phyloP scores from a whole-genome alignment of 371 early-diverging fungal genomes.

The Apophysomyces trapeziformis region DNA sequence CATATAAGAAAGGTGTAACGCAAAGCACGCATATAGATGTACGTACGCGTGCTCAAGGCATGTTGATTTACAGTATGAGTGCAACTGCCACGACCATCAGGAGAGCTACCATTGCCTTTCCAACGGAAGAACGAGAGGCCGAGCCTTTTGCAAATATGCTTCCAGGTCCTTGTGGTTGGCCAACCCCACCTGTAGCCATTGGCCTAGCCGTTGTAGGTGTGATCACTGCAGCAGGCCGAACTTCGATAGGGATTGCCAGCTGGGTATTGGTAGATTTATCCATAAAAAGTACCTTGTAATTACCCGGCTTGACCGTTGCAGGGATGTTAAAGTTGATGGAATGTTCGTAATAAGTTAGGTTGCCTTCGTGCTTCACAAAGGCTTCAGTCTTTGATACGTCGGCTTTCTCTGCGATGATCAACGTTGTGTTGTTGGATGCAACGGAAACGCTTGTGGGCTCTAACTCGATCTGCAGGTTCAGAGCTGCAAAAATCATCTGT shows the following conservation, averaged over 20 bases:
- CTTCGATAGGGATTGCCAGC: slow-evolving; percentile 49
- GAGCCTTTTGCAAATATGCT: slow-evolving; percentile 43
- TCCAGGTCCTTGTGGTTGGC: slow-evolving; percentile 30
- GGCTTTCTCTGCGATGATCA: slow-evolving; percentile 39
- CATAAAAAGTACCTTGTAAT: slow-evolving; percentile 45
- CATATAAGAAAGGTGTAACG: too few relatives aligned
- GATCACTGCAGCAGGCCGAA: slow-evolving; percentile 44
- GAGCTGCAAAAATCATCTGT: slow-evolving; percentile 10
- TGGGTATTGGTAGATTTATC: slow-evolving; percentile 48
- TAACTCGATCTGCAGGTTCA: slow-evolving; percentile 16
- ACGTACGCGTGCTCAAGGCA: background rate
- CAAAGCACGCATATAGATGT: background rate
- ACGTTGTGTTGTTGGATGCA: slow-evolving; percentile 20
- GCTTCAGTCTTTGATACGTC: slow-evolving; percentile 50
- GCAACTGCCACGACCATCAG: background rate
- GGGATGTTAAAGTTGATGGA: slow-evolving; percentile 52
- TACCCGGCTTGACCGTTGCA: slow-evolving; percentile 37
- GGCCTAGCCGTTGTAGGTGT: slow-evolving; percentile 32
- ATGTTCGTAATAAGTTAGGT: slow-evolving; percentile 51
- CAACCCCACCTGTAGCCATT: slow-evolving; percentile 26
- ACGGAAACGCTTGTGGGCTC: slow-evolving; percentile 8
- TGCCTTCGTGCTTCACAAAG: slow-evolving; percentile 44
- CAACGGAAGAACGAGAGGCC: slow-evolving; percentile 18
- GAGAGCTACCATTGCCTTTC: background rate
- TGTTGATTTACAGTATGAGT: background rate